phyloP scores from a whole-genome alignment of 139 green algal species.

The Chlamydomonas sp. region DNA sequence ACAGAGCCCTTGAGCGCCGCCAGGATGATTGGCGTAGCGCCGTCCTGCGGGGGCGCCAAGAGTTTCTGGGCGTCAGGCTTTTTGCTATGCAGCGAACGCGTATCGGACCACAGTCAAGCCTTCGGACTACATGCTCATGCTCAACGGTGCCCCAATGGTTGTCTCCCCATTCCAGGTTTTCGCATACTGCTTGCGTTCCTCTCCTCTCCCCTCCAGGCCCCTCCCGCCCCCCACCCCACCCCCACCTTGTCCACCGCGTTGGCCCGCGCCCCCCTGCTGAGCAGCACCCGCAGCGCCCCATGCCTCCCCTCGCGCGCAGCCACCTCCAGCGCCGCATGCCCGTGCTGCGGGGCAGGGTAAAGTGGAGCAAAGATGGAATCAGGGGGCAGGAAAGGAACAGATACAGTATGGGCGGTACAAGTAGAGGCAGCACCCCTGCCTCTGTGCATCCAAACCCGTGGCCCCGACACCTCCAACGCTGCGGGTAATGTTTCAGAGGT shows the following conservation, averaged over 20 bases:
- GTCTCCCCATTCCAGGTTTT: no score
- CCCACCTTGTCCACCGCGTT: constrained; percentile 28
- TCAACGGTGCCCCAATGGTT: no score
- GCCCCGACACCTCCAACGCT: no score
- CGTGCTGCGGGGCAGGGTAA: neutral
- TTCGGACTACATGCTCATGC: no score
- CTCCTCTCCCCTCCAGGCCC: neutral
- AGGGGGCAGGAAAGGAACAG: no score
- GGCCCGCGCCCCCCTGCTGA: neutral
- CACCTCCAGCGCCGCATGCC: constrained; percentile 14
- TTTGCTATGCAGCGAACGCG: no score
- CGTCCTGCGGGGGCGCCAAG: neutral
- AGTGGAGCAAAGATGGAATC: neutral
- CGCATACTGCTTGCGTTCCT: neutral
- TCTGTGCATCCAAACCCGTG: no score
- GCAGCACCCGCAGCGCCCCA: constrained; percentile 10
- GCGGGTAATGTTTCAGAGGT: no score
- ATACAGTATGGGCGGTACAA: no score
- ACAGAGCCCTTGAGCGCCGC: constrained; percentile 11
- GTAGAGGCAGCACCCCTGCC: no score
- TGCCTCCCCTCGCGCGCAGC: constrained; percentile 18
- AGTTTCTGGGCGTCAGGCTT: neutral
- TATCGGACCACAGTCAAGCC: no score
- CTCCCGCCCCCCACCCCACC: neutral
- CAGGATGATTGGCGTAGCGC: constrained; percentile 29